Conservation (phyloP, 2,329 filamentous ascomycete species). For the Talaromyces sp. region DNA sequence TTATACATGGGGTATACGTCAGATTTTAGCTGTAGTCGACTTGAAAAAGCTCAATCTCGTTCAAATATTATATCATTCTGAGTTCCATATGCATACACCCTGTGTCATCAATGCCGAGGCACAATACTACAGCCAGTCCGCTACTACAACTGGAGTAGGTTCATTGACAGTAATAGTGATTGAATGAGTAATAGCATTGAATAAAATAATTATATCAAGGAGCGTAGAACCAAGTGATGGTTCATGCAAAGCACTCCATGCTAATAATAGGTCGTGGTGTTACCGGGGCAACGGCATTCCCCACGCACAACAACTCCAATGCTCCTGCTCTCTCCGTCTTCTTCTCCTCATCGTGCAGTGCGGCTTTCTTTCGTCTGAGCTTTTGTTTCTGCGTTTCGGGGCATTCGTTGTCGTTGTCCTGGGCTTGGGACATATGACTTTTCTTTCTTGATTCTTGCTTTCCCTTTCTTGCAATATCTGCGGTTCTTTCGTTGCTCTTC, state of each 20-base stretch:
- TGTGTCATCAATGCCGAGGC: no score
- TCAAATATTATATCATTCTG: no score
- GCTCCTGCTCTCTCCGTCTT: not conserved
- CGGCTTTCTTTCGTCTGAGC: not conserved
- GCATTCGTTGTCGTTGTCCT: not conserved
- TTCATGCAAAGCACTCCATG: not conserved
- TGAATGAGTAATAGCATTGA: not conserved
- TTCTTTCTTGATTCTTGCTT: not conserved
- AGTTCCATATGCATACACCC: no score
- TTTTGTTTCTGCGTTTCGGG: not conserved
- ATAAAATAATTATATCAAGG: not conserved
- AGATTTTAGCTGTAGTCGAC: no score
- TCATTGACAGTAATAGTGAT: no score
- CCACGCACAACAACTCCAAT: not conserved
- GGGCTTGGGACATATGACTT: not conserved
- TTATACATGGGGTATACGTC: no score
- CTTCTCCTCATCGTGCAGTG: not conserved
- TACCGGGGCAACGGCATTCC: constrained; percentile 7
- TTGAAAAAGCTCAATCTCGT: no score
- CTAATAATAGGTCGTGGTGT: constrained; percentile 13
- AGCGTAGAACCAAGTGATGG: not conserved
- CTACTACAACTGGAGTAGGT: no score
- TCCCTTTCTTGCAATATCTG: not conserved
- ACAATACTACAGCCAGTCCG: no score
- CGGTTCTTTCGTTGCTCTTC: not conserved